Conservation (phyloP, 1,139 yeast species). For the Scheffersomyces quercinus region DNA sequence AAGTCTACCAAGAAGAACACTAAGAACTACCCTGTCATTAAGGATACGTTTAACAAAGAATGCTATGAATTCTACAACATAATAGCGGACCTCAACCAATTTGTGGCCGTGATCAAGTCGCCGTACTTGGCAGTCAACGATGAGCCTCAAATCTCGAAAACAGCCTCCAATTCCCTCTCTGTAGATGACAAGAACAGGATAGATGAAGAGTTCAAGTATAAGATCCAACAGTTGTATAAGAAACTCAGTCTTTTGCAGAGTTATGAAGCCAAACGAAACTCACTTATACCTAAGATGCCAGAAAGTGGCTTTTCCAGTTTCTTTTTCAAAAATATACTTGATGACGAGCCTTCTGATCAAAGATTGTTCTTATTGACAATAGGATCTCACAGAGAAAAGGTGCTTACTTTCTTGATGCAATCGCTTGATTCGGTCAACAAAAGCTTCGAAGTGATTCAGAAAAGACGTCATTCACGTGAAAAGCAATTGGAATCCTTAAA, state of each 20-base stretch:
- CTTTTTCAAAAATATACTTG: constrained; percentile 27
- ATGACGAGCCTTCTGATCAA: constrained; percentile 30
- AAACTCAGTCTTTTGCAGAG: constrained; percentile 50
- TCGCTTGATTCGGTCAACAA: constrained; percentile 35
- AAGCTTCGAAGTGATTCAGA: constrained; percentile 42
- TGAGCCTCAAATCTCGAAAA: constrained; percentile 15
- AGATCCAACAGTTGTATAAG: constrained; percentile 51
- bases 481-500: constrained; percentile 40
- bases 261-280: constrained; percentile 50
- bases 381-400: constrained; percentile 37
- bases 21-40: constrained; percentile 13
- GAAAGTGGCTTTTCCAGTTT: constrained; percentile 19
- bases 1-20: constrained; percentile 11
- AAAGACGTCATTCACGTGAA: constrained; percentile 43
- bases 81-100: constrained; percentile 37
- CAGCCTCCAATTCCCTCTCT: constrained; percentile 23
- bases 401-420: constrained; percentile 39
- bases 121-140: constrained; percentile 45
- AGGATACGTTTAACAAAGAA: constrained; percentile 57
- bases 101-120: constrained; percentile 41
- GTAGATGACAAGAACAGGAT: constrained; percentile 53
- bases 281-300: constrained; percentile 15
- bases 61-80: constrained; percentile 45
- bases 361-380: constrained; percentile 27
- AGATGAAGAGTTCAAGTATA: constrained; percentile 54